Evolutionary conservation across 805 yeast species (phyloP), one percentile per base, ranked within the genome.

Genomic region (Kazachstania psychrophila): DNA sequence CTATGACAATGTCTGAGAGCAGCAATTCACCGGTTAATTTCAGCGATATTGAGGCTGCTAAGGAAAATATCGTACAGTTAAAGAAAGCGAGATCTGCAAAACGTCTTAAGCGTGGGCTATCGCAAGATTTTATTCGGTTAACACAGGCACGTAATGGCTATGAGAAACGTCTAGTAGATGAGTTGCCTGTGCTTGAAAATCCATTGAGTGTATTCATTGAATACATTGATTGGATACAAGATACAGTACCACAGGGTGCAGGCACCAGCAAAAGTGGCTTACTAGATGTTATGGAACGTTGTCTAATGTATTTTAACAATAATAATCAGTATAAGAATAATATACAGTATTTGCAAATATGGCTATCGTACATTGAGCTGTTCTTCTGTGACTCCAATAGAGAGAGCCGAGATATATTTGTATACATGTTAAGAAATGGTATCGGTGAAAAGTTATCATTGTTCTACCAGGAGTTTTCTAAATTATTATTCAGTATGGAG

Each of bases 381-480:
- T 54, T 50, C 33, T 36, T 43, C 14, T 27, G 42, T 1, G 43
- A 44, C 14, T 25, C 75, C 70, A 70, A 81, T 1, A 83, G 79
- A 42, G 70, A 79, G 11, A 88, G 89, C 0, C 63, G 74, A 25
- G 89, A 81, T 38, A 66, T 84, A 3, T 88, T 79, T 55, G 68
- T 74, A 3, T 86, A 79, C 51, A 63, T 88, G 57, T 73, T 78
- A 31, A 73, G 79, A 43, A 77, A 79, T 44, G 75, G 70, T 34
- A 84, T 89, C 25, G 96, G 95, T 1, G 53, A 52, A 23, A 64
- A 65, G 25, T 61, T 84, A 32, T 75, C 95, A 0, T 46, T 73
- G 11, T 87, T 71, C 52, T 88, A 86, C 49, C 94, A 84, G 50
- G 79, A 74, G 40, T 86, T 82, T 61, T 85, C 95, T 2, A 65